Evolutionary conservation across 257 asterid genomes (phyloP), one percentile per base, ranked within the genome.

Genomic region (Gentiana dahurica): DNA sequence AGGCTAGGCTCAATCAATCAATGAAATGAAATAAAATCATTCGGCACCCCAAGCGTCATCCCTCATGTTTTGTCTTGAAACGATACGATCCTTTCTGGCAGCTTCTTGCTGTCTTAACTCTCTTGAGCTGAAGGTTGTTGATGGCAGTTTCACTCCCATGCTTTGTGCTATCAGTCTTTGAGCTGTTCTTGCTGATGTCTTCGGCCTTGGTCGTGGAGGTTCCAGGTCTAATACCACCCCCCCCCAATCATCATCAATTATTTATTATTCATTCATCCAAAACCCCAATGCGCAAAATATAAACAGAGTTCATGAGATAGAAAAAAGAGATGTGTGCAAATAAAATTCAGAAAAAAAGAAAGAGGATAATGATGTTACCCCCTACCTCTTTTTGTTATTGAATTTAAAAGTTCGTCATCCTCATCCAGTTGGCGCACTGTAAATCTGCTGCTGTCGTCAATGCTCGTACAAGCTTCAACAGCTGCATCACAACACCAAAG

Each of bases 31-130:
- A 24, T 24, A 24, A 24, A 24, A 24, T 24, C 24, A 24, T 24
- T 80, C 86, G 32, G 72, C 86, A 13, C 98, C 94, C 98, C 98
- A 91, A 53, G 98, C 98, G 61, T 87, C 94, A 51, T 85, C 83
- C 73, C 79, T 86, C 96, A 79, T 61, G 49, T 63, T 73, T 51
- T 85, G 94, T 64, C 98, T 83, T 1, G 87, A 79, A 55, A 71
- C 74, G 2, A 87, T 82, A 49, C 98, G 76, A 52, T 67, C 83
- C 60, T 41, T 79, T 71, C 98, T 56, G 34, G 76, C 95, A 59
- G 63, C 89, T 72, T 91, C 98, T 69, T 82, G 95, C 67, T 73
- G 69, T 68, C 94, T 76, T 6, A 76, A 68, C 65, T 91, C 86
- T 33, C 63, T 60, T 11, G 89, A 70, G 38, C 92, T 95, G 35